Conservation (phyloP, 192 early-diverging fungal genomes). For the Coemansia sp. region DNA sequence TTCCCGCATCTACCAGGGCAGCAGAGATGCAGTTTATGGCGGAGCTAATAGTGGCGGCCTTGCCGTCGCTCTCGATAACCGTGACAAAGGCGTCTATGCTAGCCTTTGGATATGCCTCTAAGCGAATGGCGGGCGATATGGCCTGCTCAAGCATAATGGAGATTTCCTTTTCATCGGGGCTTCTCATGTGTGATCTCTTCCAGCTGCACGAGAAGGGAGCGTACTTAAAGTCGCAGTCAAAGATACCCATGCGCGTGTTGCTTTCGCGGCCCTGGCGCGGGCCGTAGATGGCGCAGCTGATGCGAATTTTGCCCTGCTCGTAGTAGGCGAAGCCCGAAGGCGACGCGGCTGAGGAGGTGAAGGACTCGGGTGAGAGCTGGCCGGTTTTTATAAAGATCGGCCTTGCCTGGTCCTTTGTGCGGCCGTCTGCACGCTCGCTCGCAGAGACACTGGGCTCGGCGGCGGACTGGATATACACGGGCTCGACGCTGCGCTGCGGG, state of each 20-base stretch:
- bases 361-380: conserved; percentile 17
- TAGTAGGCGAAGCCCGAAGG: conserved; percentile 51
- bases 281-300: conserved; percentile 52
- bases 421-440: conserved; percentile 18
- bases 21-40: conserved; percentile 53
- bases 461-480: conserved; percentile 15
- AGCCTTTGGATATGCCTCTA: conserved; percentile 52
- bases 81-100: conserved; percentile 50
- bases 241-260: conserved; percentile 38
- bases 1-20: conserved; percentile 50
- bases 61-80: conserved; percentile 54
- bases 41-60: conserved; percentile 43
- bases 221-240: conserved; percentile 49
- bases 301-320: conserved; percentile 49
- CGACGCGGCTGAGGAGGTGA: conserved; percentile 23
- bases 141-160: conserved; percentile 44
- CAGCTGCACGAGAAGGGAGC: conserved; percentile 51
- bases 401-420: conserved; percentile 33
- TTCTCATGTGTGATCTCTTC: conserved; percentile 35
- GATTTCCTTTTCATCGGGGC: conserved; percentile 48
- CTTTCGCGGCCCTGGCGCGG: conserved; percentile 44
- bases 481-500: conserved; percentile 47
- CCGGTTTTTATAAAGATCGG: conserved; percentile 49
- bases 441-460: conserved; percentile 9
- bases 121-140: conserved; percentile 44